phyloP scores from a whole-genome alignment of 2,329 filamentous ascomycete species.

The Pseudogymnoascus sp. region DNA sequence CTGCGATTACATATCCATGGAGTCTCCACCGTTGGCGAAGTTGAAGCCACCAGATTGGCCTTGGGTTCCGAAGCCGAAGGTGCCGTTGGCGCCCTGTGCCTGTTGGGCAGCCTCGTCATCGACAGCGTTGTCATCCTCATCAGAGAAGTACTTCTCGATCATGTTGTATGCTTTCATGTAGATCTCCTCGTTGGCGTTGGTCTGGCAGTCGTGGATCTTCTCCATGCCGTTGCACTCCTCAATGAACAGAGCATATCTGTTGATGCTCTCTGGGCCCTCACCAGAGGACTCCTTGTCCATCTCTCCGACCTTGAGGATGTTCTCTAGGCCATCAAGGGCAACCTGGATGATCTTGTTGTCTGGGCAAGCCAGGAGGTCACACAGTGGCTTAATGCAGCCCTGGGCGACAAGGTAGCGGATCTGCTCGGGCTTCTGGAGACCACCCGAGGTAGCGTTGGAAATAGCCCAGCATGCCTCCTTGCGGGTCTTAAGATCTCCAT shows the following conservation, averaged over 20 bases:
- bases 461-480: slow-evolving; percentile 99
- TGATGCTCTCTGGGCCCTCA: slow-evolving; percentile 70
- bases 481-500: slow-evolving; percentile 96
- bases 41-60: slow-evolving; percentile 77
- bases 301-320: slow-evolving; percentile 98
- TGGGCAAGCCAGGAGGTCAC: slow-evolving; percentile 88
- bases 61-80: slow-evolving; percentile 69
- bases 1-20: slow-evolving; percentile 63
- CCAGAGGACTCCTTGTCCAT: slow-evolving; percentile 90
- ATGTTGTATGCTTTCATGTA: slow-evolving; percentile 99
- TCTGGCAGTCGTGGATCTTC: slow-evolving; percentile 99
- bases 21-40: slow-evolving; percentile 70
- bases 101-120: slow-evolving; percentile 74
- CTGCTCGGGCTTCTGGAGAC: slow-evolving; percentile 96
- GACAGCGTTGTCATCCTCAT: slow-evolving; percentile 75
- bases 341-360: slow-evolving; percentile 99
- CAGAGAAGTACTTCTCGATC: slow-evolving; percentile 99
- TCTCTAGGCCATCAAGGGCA: slow-evolving; percentile 93
- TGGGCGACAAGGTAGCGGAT: slow-evolving; percentile 90
- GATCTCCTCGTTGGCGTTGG: slow-evolving; percentile 99
- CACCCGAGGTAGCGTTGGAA: slow-evolving; percentile 94
- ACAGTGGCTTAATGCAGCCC: slow-evolving; percentile 95
- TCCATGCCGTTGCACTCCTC: slow-evolving; percentile 99
- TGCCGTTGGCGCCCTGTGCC: slow-evolving; percentile 54
- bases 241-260: slow-evolving; percentile 95